Percentiles rank a stretch among this genome's conserved stretches.
phyloP scores from a whole-genome alignment of 2,329 filamentous ascomycete genomes.

The Talaromyces sp. region DNA sequence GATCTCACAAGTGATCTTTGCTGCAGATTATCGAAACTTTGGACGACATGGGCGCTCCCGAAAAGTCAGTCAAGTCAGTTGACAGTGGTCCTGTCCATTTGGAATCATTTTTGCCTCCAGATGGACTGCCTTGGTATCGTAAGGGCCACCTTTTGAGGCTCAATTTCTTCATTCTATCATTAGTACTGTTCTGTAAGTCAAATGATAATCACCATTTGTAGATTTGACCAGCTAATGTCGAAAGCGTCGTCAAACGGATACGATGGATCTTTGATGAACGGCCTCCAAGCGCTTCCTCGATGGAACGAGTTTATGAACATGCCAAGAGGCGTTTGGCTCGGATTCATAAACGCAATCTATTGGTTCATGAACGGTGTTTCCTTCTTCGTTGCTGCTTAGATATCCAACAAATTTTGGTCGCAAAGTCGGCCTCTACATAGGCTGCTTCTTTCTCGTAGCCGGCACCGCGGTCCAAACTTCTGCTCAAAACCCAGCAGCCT shows the following conservation, averaged over 20 bases:
- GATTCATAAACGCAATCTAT: slow-evolving; percentile 47
- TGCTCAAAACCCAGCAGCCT: no score
- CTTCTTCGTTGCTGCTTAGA: slow-evolving; percentile 27
- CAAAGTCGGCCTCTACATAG: neutral
- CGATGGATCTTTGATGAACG: slow-evolving; percentile 35
- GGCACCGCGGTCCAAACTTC: neutral
- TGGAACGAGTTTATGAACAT: slow-evolving; percentile 40
- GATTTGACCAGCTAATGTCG: neutral
- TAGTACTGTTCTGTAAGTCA: no score
- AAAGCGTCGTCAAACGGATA: slow-evolving; percentile 33
- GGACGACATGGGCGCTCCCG: no score
- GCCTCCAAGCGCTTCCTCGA: slow-evolving; percentile 40
- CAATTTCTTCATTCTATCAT: no score
- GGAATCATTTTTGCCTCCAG: no score
- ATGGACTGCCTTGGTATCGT: no score
- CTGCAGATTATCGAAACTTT: no score
- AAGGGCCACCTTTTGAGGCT: no score
- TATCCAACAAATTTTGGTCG: neutral
- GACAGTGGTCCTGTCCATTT: no score
- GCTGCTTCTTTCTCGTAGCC: neutral
- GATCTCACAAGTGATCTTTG: no score
- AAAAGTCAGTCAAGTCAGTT: no score
- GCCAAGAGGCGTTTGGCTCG: slow-evolving; percentile 39
- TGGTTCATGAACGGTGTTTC: slow-evolving; percentile 40
- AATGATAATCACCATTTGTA: no score